Evolutionary conservation across 2,329 filamentous ascomycete species (phyloP).

Genomic region (Sclerotinia nivalis): DNA sequence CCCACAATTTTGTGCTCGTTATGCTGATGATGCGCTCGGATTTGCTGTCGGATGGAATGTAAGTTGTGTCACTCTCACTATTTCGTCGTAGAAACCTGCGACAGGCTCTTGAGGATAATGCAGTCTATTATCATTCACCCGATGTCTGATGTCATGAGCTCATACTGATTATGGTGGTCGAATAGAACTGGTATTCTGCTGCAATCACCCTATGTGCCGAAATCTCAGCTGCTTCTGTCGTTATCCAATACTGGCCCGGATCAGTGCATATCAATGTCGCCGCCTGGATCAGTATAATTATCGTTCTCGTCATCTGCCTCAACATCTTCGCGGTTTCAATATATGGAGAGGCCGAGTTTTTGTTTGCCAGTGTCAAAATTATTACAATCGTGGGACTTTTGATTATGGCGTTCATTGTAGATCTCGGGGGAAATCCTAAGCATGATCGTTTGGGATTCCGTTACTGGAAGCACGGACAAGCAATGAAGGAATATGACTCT

Average conservation of each 20-base stretch:
- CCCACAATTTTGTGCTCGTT: slow-evolving; percentile 48
- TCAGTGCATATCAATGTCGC: slow-evolving; percentile 38
- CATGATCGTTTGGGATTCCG: slow-evolving; percentile 72
- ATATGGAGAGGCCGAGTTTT: slow-evolving; percentile 64
- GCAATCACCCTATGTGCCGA: slow-evolving; percentile 47
- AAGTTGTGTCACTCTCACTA: slow-evolving; percentile 63
- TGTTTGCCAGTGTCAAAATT: slow-evolving; percentile 58
- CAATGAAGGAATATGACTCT: slow-evolving; percentile 66
- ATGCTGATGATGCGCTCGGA: slow-evolving; percentile 54
- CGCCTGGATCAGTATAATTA: slow-evolving; percentile 48
- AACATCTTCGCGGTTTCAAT: slow-evolving; percentile 60
- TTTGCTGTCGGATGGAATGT: slow-evolving; percentile 59
- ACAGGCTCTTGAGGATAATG: background rate
- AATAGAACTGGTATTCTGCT: slow-evolving; percentile 39
- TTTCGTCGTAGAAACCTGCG: no score
- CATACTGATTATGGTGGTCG: slow-evolving; percentile 20
- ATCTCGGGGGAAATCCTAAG: slow-evolving; percentile 78
- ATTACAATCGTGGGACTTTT: slow-evolving; percentile 65
- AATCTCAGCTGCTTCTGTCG: slow-evolving; percentile 51
- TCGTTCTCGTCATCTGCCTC: slow-evolving; percentile 42
- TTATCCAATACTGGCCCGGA: slow-evolving; percentile 52
- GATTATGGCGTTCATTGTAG: slow-evolving; percentile 76
- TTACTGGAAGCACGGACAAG: slow-evolving; percentile 66
- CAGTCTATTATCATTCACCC: background rate
- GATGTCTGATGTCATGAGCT: background rate